Evolutionary conservation across 148 eudicot genomes (phyloP).

Genomic region (Rhododendron vialii): DNA sequence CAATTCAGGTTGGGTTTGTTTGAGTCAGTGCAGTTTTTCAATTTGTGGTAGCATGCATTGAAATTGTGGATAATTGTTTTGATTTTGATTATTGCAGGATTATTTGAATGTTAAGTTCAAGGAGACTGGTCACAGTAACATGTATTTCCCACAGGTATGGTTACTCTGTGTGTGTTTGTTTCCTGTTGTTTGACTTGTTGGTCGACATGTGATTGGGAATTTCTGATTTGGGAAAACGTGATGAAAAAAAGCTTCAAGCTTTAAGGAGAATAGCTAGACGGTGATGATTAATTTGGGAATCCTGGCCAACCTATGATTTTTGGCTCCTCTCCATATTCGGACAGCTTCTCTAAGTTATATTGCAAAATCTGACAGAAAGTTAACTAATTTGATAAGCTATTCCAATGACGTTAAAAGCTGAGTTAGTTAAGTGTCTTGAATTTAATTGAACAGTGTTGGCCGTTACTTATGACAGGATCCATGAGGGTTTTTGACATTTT

Average conservation of each 20-base stretch:
- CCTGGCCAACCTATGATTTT: background rate
- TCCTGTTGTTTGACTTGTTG: background rate
- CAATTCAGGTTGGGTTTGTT: slow-evolving; percentile 58
- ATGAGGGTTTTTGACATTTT: background rate
- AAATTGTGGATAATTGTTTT: background rate
- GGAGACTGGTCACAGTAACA: slow-evolving; percentile 96
- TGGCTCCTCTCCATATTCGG: background rate
- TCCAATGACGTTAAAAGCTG: background rate
- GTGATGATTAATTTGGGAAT: background rate
- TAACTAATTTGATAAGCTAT: background rate
- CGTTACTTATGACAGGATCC: background rate
- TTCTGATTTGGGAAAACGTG: background rate
- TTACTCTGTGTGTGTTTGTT: background rate
- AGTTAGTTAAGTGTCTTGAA: background rate
- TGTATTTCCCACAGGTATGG: slow-evolving; percentile 96
- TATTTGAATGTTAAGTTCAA: slow-evolving; percentile 90
- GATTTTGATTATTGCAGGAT: slow-evolving; percentile 41
- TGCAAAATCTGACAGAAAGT: background rate
- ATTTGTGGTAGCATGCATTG: background rate
- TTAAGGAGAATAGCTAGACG: background rate
- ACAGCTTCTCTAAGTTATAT: background rate
- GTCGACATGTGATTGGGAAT: background rate
- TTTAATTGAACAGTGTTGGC: background rate
- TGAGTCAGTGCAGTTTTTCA: background rate
- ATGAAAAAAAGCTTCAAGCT: background rate